Conservation (phyloP, 108 stramenopile genomes). For the Schizochytrium sp. region DNA sequence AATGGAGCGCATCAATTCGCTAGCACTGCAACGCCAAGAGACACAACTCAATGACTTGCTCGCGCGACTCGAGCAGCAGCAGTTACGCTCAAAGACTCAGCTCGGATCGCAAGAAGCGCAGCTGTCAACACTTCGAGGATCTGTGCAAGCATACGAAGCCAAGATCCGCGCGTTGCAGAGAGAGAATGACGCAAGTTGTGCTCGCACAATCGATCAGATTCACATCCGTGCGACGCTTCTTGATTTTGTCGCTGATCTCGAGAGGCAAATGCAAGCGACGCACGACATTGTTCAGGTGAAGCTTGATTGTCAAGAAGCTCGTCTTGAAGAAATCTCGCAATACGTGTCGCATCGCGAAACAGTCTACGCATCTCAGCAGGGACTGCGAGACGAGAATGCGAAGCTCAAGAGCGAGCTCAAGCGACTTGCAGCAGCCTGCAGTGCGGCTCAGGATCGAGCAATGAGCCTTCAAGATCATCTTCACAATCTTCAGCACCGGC, state of each 20-base stretch:
- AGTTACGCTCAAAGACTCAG: not conserved
- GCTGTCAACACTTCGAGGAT: not conserved
- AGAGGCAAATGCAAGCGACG: not conserved
- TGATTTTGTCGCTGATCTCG: not conserved
- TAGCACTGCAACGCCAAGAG: not conserved
- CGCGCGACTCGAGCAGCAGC: not conserved
- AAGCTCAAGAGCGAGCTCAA: too few relatives aligned
- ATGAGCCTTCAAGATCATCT: too few relatives aligned
- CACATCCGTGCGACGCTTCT: too few relatives aligned
- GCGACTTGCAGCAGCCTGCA: too few relatives aligned
- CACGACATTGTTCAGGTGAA: too few relatives aligned
- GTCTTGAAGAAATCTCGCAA: too few relatives aligned
- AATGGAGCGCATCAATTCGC: not conserved
- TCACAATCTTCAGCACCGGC: too few relatives aligned
- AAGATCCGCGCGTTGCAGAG: not conserved
- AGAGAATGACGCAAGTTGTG: not conserved
- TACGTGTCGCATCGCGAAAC: too few relatives aligned
- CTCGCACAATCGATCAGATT: not conserved
- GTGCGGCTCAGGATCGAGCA: too few relatives aligned
- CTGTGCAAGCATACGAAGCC: not conserved
- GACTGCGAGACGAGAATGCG: too few relatives aligned
- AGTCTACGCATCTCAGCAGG: too few relatives aligned
- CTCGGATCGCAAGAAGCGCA: not conserved
- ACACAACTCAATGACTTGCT: not conserved
- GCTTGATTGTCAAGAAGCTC: too few relatives aligned